These are phyloP conservation scores for Metahyphopichia silvanorum DNA, from an alignment of 805 yeast species.

Conservation along the genomic window DNA sequence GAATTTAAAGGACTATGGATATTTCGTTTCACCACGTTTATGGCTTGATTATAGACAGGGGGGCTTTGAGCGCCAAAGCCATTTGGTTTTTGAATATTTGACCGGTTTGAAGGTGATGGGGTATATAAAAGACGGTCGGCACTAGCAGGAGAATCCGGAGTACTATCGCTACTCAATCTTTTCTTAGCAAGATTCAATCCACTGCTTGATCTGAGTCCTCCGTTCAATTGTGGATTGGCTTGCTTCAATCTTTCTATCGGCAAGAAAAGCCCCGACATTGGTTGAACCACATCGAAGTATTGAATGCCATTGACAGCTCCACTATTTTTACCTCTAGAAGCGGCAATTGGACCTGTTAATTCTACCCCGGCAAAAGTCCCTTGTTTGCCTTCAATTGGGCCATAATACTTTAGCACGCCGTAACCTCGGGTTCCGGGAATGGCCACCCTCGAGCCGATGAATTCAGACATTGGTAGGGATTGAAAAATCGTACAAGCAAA, in stretches of 20 bases:
- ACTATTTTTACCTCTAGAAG: constrained; percentile 71
- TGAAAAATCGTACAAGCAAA: background rate
- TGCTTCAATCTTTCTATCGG: constrained; percentile 45
- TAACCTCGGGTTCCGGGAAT: constrained; percentile 67
- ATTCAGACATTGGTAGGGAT: constrained; percentile 20
- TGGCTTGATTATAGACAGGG: background rate
- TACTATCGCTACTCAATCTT: background rate
- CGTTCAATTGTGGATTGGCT: constrained; percentile 29
- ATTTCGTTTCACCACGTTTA: constrained; percentile 1
- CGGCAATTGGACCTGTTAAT: constrained; percentile 57
- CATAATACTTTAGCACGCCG: constrained; percentile 70
- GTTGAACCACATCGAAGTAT: constrained; percentile 63
- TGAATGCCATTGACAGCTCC: constrained; percentile 74
- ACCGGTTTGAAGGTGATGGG: constrained; percentile 1
- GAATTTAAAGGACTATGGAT: background rate
- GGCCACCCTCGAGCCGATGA: constrained; percentile 32
- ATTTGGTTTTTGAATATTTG: background rate
- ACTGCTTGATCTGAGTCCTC: background rate
- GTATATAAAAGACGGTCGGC: background rate
- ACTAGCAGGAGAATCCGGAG: background rate
- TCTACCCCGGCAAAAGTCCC: constrained; percentile 90
- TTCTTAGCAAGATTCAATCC: background rate
- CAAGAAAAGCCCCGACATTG: constrained; percentile 74
- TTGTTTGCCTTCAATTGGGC: constrained; percentile 63
- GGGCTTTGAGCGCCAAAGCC: background rate